These are phyloP conservation scores for Bathelium albidoporum DNA, from an alignment of 495 filamentous ascomycete species.

Conservation along the genomic window DNA sequence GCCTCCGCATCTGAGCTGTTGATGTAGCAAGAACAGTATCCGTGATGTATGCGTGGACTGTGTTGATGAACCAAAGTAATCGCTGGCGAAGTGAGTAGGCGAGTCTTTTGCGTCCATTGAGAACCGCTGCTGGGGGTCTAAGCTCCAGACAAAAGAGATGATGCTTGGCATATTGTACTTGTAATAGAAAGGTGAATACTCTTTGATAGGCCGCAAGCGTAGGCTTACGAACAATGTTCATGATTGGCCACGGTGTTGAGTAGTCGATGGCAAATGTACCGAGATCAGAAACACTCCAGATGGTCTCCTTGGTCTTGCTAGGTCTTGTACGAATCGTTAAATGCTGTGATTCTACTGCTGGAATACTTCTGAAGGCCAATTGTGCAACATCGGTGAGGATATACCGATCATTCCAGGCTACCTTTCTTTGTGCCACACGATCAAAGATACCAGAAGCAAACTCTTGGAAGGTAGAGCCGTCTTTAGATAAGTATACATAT, in stretches of 20 bases:
- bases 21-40: conserved; percentile 56
- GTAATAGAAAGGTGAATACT: conserved; percentile 65
- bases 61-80: conserved; percentile 70
- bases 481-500: conserved; percentile 59
- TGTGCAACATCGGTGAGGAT: conserved; percentile 70
- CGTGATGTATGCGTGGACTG: conserved; percentile 63
- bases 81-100: conserved; percentile 60
- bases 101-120: conserved; percentile 27
- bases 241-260: conserved; percentile 69
- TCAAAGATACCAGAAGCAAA: conserved; percentile 67
- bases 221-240: conserved; percentile 60
- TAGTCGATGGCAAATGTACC: conserved; percentile 9
- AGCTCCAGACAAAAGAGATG: conserved; percentile 51
- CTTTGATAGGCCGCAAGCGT: conserved; percentile 55
- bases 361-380: conserved; percentile 46
- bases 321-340: neutral
- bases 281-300: conserved; percentile 9
- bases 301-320: neutral
- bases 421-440: conserved; percentile 55
- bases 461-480: conserved; percentile 51
- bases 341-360: conserved; percentile 35
- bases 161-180: conserved; percentile 62
- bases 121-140: conserved; percentile 14
- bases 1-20: conserved; percentile 39
- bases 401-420: conserved; percentile 72